Evolutionary conservation across 345 rosid species (phyloP), one percentile per base, ranked within the genome.

Genomic region (Lumnitzera racemosa): DNA sequence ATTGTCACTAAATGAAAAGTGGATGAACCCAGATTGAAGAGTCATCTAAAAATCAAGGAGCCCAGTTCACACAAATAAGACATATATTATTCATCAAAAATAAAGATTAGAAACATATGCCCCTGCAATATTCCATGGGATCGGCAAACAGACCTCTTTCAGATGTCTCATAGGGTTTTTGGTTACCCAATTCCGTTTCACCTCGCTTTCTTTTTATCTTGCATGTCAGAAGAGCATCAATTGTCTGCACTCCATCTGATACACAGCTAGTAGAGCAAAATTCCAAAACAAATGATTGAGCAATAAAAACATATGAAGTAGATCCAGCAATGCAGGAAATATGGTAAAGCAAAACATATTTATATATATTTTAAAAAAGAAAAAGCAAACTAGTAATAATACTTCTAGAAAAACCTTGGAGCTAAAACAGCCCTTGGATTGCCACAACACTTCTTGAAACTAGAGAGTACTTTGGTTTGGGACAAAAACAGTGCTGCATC

Each of bases 401-500:
- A 60, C 61, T 50, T 54, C 56, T 54, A 69, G 51, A 73, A 87
- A 63, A 69, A 90, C 99, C 99, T 94, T 58, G 79, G 76, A 75
- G 87, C 87, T 69, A 86, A 83, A 71, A 88, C 90, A 13, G 95
- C 72, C 49, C 66, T 72, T 41, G 97, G 96, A 74, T 80, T 90
- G 27, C 95, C 86, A 55, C 91, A 88, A 51, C 72, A 81, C 57
- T 78, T 71, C 75, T 88, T 86, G 36, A 94, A 77, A 65, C 82
- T 75, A 61, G 85, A 43, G 70, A 94, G 87, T 50, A 63, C 27
- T 77, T 80, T 94, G 56, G 89, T 70, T 59, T 81, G 85, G 41
- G 99, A 81, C 58, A 90, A 73, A 74, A 84, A 94, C 61, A 94
- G 61, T 68, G 86, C 83, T 41, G 99, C 91, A 72, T 88, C 99